Evolutionary conservation across 1,284 basidiomycete species (phyloP), one percentile per base, ranked within the genome.

Genomic region (Ganoderma leucocontextum): DNA sequence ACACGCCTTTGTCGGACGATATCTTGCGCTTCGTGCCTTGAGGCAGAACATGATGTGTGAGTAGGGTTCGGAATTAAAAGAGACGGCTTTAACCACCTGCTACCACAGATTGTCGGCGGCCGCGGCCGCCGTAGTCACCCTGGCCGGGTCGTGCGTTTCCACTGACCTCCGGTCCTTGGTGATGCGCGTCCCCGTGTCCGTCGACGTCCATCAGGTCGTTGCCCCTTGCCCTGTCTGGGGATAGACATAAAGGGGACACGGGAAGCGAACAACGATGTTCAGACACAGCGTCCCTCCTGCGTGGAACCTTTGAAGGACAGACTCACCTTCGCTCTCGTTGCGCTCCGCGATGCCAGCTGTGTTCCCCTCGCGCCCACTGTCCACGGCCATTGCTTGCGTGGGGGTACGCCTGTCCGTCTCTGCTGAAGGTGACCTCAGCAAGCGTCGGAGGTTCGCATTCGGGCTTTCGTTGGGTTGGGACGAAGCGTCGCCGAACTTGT

Each of bases 11-110:
- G 83, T 93, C 92, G 71, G 83, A 82, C 49, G 92, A 92, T 83
- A 93, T 90, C 82, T 95, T 95, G 73, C 93, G 87, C 80, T 95
- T 95, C 67, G 86, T 89, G 69, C 92, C 91, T 76, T 88, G 87
- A 57, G 84, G 81, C 17, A 82, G 76, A 68, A 79, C 82, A 80
- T 61, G 53, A 63, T 64, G 60, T 64, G 60, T 67, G 75, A 78
- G 73, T 72, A 71, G 63, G 65, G 65, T 68, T 60, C 71, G 60
- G 44, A 60, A 62, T 57, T 66, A 72, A 38, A 65, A 49, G 59
- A 53, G 65, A 66, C 53, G 61, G 60, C 29, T 55, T 68, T 73
- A 64, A 74, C 68, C 66, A 74, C 70, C 72, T 77, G 75, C 75
- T 75, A 75, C 77, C 64, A 76, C 73, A 60, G 76, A 78, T 68